Conservation (phyloP, 2,329 filamentous ascomycete species). For the Aspergillus tanneri region DNA sequence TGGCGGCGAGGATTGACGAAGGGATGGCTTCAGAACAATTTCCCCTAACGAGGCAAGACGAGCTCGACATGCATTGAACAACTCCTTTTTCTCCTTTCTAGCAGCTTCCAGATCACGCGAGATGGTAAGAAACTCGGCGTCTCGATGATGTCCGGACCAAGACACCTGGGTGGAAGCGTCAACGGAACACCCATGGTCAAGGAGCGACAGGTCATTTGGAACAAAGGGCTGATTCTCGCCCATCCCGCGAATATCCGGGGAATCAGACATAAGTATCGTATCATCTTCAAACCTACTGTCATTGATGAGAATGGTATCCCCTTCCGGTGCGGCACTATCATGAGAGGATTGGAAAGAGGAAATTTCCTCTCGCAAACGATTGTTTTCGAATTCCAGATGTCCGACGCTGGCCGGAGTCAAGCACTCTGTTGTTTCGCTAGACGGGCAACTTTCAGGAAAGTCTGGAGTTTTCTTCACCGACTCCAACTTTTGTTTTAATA, state of each 20-base stretch:
- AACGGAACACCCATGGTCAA: conserved; percentile 9
- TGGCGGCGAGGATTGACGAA: conserved; percentile 37
- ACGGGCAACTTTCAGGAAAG: conserved; percentile 6
- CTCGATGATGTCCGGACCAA: conserved; percentile 15
- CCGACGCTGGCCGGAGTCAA: conserved; percentile 19
- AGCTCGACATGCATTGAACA: conserved; percentile 43
- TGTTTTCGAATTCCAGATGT: conserved; percentile 23
- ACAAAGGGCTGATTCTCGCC: conserved; percentile 9
- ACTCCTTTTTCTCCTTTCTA: conserved; percentile 38
- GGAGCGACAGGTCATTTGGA: conserved; percentile 22
- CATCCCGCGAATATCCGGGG: conserved; percentile 30
- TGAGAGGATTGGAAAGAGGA: conserved; percentile 16
- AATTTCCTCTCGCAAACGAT: conserved; percentile 20
- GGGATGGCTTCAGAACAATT: conserved; percentile 18
- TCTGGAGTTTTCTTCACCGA: conserved; percentile 14
- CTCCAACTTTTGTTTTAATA: conserved; percentile 29
- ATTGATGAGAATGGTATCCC: conserved; percentile 31
- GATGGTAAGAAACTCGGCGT: conserved; percentile 31
- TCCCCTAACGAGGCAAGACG: conserved; percentile 27
- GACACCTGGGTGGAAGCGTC: conserved; percentile 20
- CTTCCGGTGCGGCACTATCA: conserved; percentile 8
- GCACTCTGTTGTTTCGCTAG: conserved; percentile 19
- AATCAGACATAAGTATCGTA: conserved; percentile 32
- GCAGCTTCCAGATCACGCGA: conserved; percentile 40
- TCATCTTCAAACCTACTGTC: conserved; percentile 28